Conservation (phyloP, 2,329 filamentous ascomycete genomes). For the Colletotrichum higginsianum region DNA sequence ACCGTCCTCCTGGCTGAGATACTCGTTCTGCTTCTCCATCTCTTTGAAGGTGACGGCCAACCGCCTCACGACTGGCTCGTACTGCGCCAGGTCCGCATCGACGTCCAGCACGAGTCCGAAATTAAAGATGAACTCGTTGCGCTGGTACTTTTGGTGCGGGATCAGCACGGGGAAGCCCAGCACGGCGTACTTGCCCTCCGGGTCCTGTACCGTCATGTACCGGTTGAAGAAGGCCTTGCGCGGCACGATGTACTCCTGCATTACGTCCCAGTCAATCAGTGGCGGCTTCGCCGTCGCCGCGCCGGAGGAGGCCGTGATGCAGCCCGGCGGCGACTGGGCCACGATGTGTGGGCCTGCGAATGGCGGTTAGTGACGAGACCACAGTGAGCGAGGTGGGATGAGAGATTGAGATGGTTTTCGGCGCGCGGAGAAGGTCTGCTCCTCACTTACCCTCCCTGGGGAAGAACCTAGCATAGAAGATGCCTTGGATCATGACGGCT, state of each 20-base stretch:
- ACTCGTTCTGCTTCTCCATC: constrained; percentile 92
- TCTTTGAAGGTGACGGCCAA: constrained; percentile 88
- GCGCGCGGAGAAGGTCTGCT: neutral
- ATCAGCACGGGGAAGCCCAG: constrained; percentile 93
- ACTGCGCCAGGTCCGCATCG: constrained; percentile 79
- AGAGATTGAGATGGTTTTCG: neutral
- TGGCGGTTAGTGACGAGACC: neutral
- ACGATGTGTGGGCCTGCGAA: constrained; percentile 72
- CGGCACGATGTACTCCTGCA: constrained; percentile 95
- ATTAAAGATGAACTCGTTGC: constrained; percentile 99
- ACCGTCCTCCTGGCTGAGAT: constrained; percentile 76
- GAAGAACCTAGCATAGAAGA: constrained; percentile 80
- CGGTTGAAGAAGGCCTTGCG: constrained; percentile 96
- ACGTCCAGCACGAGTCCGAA: constrained; percentile 86
- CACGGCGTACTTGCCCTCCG: constrained; percentile 79
- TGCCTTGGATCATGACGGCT: constrained; percentile 74
- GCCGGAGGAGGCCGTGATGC: constrained; percentile 65
- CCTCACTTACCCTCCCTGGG: constrained; percentile 70
- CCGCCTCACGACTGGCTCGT: constrained; percentile 88
- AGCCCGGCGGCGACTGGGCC: constrained; percentile 74
- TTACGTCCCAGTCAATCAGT: constrained; percentile 87
- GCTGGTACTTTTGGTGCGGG: constrained; percentile 83
- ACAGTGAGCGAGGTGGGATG: neutral
- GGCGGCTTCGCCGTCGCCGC: constrained; percentile 66
- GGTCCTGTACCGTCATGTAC: constrained; percentile 84